Evolutionary conservation across 768 basidiomycete species (phyloP).

Genomic region (Mycena floridula): DNA sequence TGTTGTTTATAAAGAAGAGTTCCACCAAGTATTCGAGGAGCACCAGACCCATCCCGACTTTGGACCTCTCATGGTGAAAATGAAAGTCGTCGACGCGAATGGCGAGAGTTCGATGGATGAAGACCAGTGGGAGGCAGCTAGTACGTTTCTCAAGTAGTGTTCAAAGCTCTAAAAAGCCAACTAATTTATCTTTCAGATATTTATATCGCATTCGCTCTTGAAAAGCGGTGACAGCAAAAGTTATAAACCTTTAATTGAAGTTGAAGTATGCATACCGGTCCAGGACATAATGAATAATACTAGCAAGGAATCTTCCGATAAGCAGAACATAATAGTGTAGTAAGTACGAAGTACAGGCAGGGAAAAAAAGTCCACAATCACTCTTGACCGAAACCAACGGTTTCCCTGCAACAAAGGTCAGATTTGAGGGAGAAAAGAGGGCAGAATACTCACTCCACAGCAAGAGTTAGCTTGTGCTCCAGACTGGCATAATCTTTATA

Average conservation of each 20-base stretch:
- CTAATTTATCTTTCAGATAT: slow-evolving; percentile 81
- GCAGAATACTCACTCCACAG: slow-evolving; percentile 71
- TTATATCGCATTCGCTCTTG: slow-evolving; percentile 90
- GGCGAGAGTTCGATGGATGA: slow-evolving; percentile 92
- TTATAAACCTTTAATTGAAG: too few relatives aligned
- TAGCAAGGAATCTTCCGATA: neutral
- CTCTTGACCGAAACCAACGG: slow-evolving; percentile 92
- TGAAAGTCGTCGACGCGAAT: slow-evolving; percentile 85
- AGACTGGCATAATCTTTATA: slow-evolving; percentile 94
- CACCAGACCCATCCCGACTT: slow-evolving; percentile 79
- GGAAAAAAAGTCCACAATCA: slow-evolving; percentile 37
- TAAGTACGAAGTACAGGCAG: neutral
- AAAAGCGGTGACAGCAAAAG: slow-evolving; percentile 62
- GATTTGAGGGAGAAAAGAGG: slow-evolving; percentile 6
- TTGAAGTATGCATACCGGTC: slow-evolving; percentile 2
- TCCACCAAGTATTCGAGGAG: slow-evolving; percentile 83
- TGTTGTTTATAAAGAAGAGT: slow-evolving; percentile 77
- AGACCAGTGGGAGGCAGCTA: slow-evolving; percentile 98
- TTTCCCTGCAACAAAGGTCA: slow-evolving; percentile 53
- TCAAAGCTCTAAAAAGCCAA: neutral
- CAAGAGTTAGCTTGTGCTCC: slow-evolving; percentile 92
- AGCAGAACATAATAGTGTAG: neutral
- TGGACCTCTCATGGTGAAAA: slow-evolving; percentile 73
- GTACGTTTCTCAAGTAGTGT: slow-evolving; percentile 69
- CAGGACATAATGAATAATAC: neutral